Percentiles rank a stretch among this genome's conserved stretches.
These are phyloP conservation scores for Panus rudis DNA, from an alignment of 768 basidiomycete species.

Conservation along the genomic window DNA sequence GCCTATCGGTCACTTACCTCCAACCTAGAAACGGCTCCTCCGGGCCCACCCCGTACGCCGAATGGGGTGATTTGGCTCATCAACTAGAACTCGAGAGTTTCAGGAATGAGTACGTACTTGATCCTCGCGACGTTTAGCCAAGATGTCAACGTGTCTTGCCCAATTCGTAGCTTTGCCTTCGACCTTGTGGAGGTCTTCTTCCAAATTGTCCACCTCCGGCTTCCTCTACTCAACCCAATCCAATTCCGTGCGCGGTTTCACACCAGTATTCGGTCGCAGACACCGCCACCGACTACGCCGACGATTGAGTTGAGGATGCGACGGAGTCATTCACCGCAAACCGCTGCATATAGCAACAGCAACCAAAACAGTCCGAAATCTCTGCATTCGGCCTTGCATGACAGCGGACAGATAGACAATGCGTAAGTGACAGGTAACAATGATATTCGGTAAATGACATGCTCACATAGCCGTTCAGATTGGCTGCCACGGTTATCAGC, in stretches of 20 bases:
- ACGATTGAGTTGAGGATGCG: constrained; percentile 3
- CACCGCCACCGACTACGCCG: not conserved
- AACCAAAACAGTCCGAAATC: constrained; percentile 6
- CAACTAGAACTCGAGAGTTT: constrained; percentile 68
- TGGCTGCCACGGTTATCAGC: constrained; percentile 81
- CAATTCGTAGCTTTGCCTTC: constrained; percentile 63
- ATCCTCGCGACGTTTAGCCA: not conserved
- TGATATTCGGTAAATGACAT: too few species aligned
- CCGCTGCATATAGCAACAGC: constrained; percentile 11
- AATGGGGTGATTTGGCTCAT: constrained; percentile 71
- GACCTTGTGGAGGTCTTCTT: constrained; percentile 95
- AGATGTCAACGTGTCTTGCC: not conserved
- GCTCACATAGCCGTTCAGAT: constrained; percentile 19
- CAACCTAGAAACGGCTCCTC: constrained; percentile 21
- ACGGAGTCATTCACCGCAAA: constrained; percentile 14
- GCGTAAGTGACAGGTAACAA: constrained; percentile 22
- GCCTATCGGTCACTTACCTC: too few species aligned
- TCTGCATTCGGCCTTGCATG: constrained; percentile 16
- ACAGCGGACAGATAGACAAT: too few species aligned
- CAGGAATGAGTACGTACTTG: constrained; percentile 70
- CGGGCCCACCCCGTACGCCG: constrained; percentile 36
- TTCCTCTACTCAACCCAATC: constrained; percentile 79
- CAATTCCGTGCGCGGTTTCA: constrained; percentile 72
- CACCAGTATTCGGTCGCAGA: constrained; percentile 19
- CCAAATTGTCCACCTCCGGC: constrained; percentile 83